phyloP scores from a whole-genome alignment of 1,284 basidiomycete genomes.

The Melampsora americana region DNA sequence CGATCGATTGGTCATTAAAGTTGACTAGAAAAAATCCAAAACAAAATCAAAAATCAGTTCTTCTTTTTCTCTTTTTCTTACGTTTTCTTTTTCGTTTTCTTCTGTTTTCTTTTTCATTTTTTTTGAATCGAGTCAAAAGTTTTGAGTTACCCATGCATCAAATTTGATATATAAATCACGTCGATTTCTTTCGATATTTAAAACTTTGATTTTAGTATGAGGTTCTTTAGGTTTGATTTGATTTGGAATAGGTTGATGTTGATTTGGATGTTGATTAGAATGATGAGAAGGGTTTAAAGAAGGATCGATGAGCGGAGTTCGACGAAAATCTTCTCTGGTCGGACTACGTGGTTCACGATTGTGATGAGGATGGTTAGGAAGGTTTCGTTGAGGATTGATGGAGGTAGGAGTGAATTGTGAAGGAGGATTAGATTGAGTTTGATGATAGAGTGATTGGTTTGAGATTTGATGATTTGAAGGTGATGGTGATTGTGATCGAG shows the following conservation, averaged over 20 bases:
- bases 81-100: not conserved
- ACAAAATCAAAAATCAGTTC: not conserved
- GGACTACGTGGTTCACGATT: conserved; percentile 38
- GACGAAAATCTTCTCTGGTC: conserved; percentile 29
- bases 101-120: not conserved
- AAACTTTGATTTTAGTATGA: conserved; percentile 79
- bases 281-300: not conserved
- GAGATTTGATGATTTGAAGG: not conserved
- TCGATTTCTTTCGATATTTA: conserved; percentile 83
- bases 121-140: no score
- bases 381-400: no score
- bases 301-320: not conserved
- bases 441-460: no score
- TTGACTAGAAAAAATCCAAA: conserved; percentile 56
- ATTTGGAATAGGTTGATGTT: not conserved
- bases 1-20: not conserved
- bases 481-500: conserved; percentile 12
- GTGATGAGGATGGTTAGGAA: no score
- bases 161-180: conserved; percentile 85
- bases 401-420: no score
- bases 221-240: conserved; percentile 68
- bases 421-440: no score
- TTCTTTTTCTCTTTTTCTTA: not conserved
- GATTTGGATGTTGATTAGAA: not conserved
- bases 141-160: conserved; percentile 77